Evolutionary conservation across 768 basidiomycete genomes (phyloP), one percentile per base, ranked within the genome.

Genomic region (Boletus reticuloceps): DNA sequence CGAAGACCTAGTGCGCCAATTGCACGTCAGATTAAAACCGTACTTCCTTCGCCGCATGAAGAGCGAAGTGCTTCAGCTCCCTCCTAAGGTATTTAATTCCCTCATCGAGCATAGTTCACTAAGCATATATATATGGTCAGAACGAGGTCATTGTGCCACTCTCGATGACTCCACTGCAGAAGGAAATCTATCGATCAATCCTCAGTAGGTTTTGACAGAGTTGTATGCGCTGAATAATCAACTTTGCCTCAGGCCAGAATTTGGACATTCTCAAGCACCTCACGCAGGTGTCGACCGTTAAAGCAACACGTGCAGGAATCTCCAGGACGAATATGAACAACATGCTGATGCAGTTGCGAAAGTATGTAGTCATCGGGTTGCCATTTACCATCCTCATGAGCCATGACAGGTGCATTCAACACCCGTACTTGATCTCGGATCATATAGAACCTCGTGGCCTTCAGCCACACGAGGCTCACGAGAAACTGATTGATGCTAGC

Each of bases 11-110:
- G 78, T 98, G 42, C 85, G 86, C 56, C 80, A 91, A 54, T 75
- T 99, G 29, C 95, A 97, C 64, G 76, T 72, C 25, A 80, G 83
- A 61, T 74, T 98, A 42, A 79, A 88, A 59, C 95, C 94, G 0
- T 97, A 98, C 65, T 97, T 98, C 74, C 74, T 99, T 34, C 88
- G 97, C 16, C 86, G 97, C 17, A 84, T 93, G 63, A 99, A 99
- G 75, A 88, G 88, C 54, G 92, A 97, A 67, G 94, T 97, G 2
- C 77, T 98, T 16, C 83, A 91, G 58, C 81, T 96, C n/a, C 94
- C 91, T 40, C 87, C 92, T 0, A 97, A 96, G 82, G 94, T 93
- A 62, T 32, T 59, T 55, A 32, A 12, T 19, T 53, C 52, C 12
- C 16, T 31, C 25, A 5, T 25, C 14, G 22, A 37, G 14, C 31